A percentile compares a stretch with the other conserved stretches of the same genome.
Evolutionary conservation across 2,329 filamentous ascomycete genomes (phyloP).

Genomic region (Fragosphaeria purpurea): DNA sequence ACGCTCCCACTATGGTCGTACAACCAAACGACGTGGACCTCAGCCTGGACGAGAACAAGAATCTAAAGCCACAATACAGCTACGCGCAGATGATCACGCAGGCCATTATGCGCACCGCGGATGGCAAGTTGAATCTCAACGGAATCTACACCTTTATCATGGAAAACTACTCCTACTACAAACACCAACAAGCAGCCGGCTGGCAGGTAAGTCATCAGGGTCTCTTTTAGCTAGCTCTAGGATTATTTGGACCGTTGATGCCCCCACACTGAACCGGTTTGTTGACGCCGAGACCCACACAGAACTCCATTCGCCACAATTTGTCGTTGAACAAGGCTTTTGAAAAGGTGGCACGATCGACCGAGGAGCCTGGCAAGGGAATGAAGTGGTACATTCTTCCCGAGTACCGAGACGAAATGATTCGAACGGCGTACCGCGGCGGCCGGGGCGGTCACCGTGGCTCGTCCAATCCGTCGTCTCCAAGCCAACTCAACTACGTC

Average conservation of each 20-base stretch:
- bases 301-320: constrained; percentile 94
- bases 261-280: constrained; percentile 9
- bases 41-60: constrained; percentile 72
- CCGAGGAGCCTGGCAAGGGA: constrained; percentile 92
- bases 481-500: constrained; percentile 50
- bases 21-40: constrained; percentile 57
- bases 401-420: constrained; percentile 77
- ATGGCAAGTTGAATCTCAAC: constrained; percentile 81
- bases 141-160: constrained; percentile 94
- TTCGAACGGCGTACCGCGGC: constrained; percentile 57
- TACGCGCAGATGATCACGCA: constrained; percentile 97
- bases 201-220: constrained; percentile 64
- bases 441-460: constrained; percentile 55
- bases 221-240: background rate
- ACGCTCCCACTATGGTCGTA: constrained; percentile 33
- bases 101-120: constrained; percentile 76
- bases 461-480: constrained; percentile 62
- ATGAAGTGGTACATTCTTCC: constrained; percentile 98
- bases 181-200: constrained; percentile 63
- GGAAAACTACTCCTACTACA: constrained; percentile 85
- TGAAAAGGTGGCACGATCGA: constrained; percentile 82
- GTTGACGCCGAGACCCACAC: no score
- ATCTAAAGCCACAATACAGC: constrained; percentile 91
- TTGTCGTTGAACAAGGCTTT: constrained; percentile 91
- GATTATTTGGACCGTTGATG: background rate